Percentiles rank a stretch among this genome's conserved stretches.
phyloP scores from a whole-genome alignment of 768 basidiomycete genomes.

The Boletus pseudopeckii region DNA sequence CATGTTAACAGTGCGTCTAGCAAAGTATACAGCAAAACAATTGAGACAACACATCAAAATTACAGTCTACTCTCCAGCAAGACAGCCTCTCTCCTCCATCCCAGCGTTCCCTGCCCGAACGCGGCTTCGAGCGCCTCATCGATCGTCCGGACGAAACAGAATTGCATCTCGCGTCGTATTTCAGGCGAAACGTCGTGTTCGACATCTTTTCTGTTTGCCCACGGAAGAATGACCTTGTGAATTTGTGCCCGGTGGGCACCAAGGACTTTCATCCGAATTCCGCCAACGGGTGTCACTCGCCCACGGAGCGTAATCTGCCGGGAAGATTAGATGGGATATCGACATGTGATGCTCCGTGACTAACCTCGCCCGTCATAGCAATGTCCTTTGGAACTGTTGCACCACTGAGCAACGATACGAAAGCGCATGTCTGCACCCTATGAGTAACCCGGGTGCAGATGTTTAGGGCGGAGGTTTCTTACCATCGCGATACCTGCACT shows the following conservation, averaged over 20 bases:
- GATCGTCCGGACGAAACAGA: slow-evolving; percentile 77
- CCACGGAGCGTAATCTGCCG: slow-evolving; percentile 76
- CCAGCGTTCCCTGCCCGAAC: slow-evolving; percentile 67
- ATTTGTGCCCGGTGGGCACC: slow-evolving; percentile 87
- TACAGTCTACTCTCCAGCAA: slow-evolving; percentile 54
- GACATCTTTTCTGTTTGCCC: slow-evolving; percentile 83
- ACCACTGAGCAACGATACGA: slow-evolving; percentile 81
- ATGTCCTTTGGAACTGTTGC: slow-evolving; percentile 66
- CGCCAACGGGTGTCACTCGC: slow-evolving; percentile 79
- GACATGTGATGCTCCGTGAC: slow-evolving; percentile 6
- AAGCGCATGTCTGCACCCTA: slow-evolving; percentile 62
- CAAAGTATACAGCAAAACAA: not conserved
- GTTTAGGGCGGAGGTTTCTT: slow-evolving; percentile 9
- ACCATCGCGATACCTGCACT: slow-evolving; percentile 91
- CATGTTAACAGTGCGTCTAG: not conserved
- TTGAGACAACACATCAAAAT: not conserved
- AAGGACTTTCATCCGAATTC: slow-evolving; percentile 88
- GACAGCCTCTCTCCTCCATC: slow-evolving; percentile 56
- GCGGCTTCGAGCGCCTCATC: slow-evolving; percentile 80
- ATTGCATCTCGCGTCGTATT: slow-evolving; percentile 70
- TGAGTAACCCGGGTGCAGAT: slow-evolving; percentile 1
- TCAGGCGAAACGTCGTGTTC: slow-evolving; percentile 79
- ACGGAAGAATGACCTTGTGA: slow-evolving; percentile 79
- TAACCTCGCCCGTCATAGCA: slow-evolving; percentile 89
- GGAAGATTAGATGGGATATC: not conserved